Base-by-base conservation (phyloP, 306 rosid genomes). In the Sicyos baderoa region DNA sequence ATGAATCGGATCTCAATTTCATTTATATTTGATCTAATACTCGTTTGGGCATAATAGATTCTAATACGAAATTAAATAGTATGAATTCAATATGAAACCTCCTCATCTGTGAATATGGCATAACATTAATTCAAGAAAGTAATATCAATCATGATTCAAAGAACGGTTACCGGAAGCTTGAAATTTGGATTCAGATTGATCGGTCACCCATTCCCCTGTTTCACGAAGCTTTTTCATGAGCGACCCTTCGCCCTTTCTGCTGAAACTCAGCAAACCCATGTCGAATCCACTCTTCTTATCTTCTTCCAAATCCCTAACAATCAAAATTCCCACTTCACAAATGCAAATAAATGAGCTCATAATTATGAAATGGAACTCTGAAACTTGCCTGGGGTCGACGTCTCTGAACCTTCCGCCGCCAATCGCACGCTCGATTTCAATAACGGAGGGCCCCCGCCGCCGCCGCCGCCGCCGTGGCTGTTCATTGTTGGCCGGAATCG, bases 361-460 rank as follows among this genome's bases (percentile, higher is more conserved):
- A 29, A 29, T 29, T 2, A 29, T 29, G 29, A 29, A 63, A 63
- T 16, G 55, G 15, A 27, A 23, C 10, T 50, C n/a, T 25, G 27
- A 51, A 48, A 68, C 27, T 68, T 68, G 48, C 73, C 73, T 76
- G 55, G 82, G 83, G 54, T 86, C 88, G 42, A 81, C 68, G 63
- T 93, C 95, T 25, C 97, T 83, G 74, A 87, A 93, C 72, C 98
- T 86, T 57, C 98, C 98, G 0, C 85, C 95, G 0, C 98, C 91
- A 9, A 89, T 78, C 15, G 84, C 82, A 47, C 95, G 93, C 72
- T 93, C 89, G 42, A 93, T 79, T 76, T 86, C 83, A 55, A 81
- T 66, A 4, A 84, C 83, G 3, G 93, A 66, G 37, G 89, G 93
- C 4, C 61, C 86, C 12, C 76, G 70, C 8, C 7, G 50, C 45